Conservation (phyloP, 257 asterid genomes). For the Agastache rugosa region DNA sequence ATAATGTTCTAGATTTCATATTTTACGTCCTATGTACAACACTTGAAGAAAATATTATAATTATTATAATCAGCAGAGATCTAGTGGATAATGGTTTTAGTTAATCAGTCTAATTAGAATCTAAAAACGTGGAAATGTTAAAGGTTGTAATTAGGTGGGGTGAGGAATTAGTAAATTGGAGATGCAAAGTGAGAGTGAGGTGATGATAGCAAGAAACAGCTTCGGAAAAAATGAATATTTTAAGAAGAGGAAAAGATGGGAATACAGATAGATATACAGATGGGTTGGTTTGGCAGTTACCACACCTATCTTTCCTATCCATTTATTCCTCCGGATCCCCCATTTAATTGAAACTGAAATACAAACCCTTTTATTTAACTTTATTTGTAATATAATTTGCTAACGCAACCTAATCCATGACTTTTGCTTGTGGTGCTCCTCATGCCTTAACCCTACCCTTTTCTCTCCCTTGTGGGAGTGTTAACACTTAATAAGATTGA, state of each 20-base stretch:
- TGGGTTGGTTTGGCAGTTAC: constrained; percentile 57
- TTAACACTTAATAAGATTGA: too few relatives aligned
- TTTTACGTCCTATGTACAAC: not conserved
- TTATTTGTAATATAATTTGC: not conserved
- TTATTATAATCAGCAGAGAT: not conserved
- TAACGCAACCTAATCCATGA: constrained; percentile 65
- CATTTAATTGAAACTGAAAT: constrained; percentile 57
- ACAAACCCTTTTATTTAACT: constrained; percentile 17
- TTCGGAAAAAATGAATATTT: constrained; percentile 10
- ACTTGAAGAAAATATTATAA: not conserved
- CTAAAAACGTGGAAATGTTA: not conserved
- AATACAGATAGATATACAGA: constrained; percentile 32
- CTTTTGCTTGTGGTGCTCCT: constrained; percentile 60
- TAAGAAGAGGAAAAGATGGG: constrained; percentile 14
- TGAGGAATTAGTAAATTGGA: constrained; percentile 29
- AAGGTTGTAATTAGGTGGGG: constrained; percentile 52
- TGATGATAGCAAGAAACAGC: constrained; percentile 30
- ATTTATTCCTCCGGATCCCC: constrained; percentile 56
- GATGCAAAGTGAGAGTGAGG: constrained; percentile 36
- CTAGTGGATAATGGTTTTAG: constrained; percentile 14
- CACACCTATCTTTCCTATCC: constrained; percentile 65
- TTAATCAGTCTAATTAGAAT: constrained; percentile 41
- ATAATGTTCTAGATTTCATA: not conserved
- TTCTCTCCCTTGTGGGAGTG: not conserved
- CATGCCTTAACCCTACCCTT: constrained; percentile 46